Evolutionary conservation across 257 asterid species (phyloP), one percentile per base, ranked within the genome.

Genomic region (Coffea eugenioides): DNA sequence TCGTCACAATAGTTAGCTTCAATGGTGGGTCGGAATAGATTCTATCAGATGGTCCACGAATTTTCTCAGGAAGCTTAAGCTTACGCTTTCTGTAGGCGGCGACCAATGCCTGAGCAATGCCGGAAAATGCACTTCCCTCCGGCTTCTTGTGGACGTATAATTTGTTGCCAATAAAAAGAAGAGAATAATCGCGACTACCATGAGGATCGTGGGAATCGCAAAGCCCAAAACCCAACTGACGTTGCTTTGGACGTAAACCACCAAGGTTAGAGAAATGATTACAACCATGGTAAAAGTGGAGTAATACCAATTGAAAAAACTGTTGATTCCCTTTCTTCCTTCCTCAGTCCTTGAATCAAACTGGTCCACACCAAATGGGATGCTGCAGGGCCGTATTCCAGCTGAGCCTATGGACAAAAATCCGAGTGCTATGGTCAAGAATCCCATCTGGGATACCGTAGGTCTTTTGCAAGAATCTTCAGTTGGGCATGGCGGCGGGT

Each of bases 261-360:
- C 88, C 21, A 94, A 14, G 0, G 99, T 91, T 14, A 91, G 31
- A 0, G 95, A 90, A 14, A 95, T 66, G 43, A 93, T 89, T 71
- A 93, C 0, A 0, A 95, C 93, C 41, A 86, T 56, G 0, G 98
- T 92, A 56, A 93, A 95, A 0, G 96, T 78, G 39, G 92, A 85
- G 88, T 95, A 95, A 21, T 93, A 95, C 99, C 99, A 93, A 68
- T 95, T 95, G 77, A 93, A 95, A 84, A 90, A 95, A 43, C 98
- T 93, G 75, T 84, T 88, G 65, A 95, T 93, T 15, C 92, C 97
- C 52, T 83, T 88, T 16, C 98, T 79, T 9, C 99, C 98, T 71
- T 89, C 89, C 7, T 84, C 89, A 0, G 98, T 91, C 0, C 80
- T 31, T 6, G 91, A 45, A 41, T 95, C 98, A 43, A 95, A 95